Base-by-base conservation (phyloP, 768 basidiomycete genomes). In the Amanita fuliginea region DNA sequence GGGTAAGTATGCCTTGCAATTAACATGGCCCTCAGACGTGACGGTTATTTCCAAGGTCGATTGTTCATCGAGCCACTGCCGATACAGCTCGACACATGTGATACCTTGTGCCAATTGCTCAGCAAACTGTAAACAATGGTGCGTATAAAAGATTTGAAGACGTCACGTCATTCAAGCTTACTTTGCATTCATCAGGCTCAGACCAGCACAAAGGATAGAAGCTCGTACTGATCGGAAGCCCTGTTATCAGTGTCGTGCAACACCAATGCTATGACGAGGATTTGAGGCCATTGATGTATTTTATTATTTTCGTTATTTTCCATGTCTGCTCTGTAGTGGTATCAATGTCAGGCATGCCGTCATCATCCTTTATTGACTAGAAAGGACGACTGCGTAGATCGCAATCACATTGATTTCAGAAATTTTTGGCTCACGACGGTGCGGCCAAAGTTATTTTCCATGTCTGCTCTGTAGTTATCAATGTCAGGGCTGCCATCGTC, bases 71-170 rank as follows among this genome's bases (percentile, higher is more conserved):
- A 51, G 51, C 52, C 57, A 52, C 39, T 76, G 74, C 53, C 68
- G 73, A 44, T 75, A 75, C 52, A 75, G 73, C 48, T 50, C 59
- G 5, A 40, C 48, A 7, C 74, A 75, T 52, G 45, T 48, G 22
- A 46, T 58, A 8, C 56, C 62, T 6, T 72, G 74, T 53, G 33
- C 51, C 8, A 62, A 56, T 13, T 76, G 74, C 44, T 3, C 64
- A 18, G 48, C 62, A 42, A 72, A 66, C 5, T 75, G 74, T 54
- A 52, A 24, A 21, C 71, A 73, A 57, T 63, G 61, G 74, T 74
- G 42, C 22, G 67, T 53, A 16, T 21, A 22, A 6, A 7, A 28
- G 16, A 4, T 41, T 10, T 26, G 14, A 8, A 24, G 13, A 7
- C 4, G 18, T 11, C 42, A 11, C 22, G n/a, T n/a, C 18, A 16